Base-by-base conservation (phyloP, 208 protist genomes). In the Wallacemonas collosoma region DNA sequence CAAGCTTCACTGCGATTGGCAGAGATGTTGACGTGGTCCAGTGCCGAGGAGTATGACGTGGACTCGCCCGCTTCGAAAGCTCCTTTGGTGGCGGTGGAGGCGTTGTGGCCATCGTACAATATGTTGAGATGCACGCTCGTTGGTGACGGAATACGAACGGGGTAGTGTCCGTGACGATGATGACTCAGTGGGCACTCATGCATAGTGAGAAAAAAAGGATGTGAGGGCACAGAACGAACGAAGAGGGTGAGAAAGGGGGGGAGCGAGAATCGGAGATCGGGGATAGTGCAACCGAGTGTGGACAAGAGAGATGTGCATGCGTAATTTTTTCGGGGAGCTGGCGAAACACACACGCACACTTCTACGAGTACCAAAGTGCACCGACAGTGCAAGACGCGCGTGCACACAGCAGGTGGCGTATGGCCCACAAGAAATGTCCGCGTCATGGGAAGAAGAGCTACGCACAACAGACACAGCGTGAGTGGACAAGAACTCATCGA, bases 71-170 rank as follows among this genome's bases (percentile, higher is more conserved):
- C 60, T 48, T 65, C 14, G 60, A 47, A 8, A 65, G 60, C 11
- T 65, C 60, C 60, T 65, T 65, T 45, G 60, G 60, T 6, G 60
- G 60, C 7, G 60, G 60, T 7, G 60, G 60, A 15, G 60, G 41
- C 36, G 4, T 48, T 15, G 4, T 62, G 38, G 56, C 5, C 60
- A 65, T 50, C 8, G 35, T 56, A 3, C 26, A 26, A 26, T 26
- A 68, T 4, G 44, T 36, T 41, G 36, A 14, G 36, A 26, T 26
- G 26, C 26, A 26, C 26, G 26, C 26, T 26, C 12, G 57, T 11
- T n/a, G 35, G 67, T 63, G 40, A 58, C 48, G 50, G n/a, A 56
- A 47, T 78, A 40, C 67, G 36, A 12, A 58, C 63, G 77, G 63
- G 54, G 62, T 56, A 62, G 8, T 6, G 45, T 50, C 45, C 45